A percentile compares a stretch with the other conserved stretches of the same genome.
Evolutionary conservation across 495 filamentous ascomycete genomes (phyloP).

Genomic region (Achaetomiella virescens): DNA sequence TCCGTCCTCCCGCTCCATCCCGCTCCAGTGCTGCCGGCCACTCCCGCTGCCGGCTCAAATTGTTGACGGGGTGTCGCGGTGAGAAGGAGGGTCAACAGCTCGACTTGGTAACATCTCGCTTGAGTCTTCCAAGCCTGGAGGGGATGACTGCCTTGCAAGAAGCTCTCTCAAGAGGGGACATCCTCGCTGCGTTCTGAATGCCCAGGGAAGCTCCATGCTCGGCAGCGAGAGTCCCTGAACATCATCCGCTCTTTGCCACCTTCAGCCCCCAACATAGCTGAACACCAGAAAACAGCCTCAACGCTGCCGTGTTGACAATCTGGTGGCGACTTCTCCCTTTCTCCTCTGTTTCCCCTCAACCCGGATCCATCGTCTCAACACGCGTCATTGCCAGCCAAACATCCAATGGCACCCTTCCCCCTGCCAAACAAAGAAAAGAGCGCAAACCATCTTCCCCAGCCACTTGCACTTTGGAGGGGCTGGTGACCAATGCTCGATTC

Average conservation of each 20-base stretch:
- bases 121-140: no score
- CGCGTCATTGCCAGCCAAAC: constrained; percentile 8
- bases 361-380: constrained; percentile 3
- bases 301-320: constrained; percentile 4
- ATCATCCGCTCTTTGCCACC: not conserved
- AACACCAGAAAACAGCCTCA: not conserved
- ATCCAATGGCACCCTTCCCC: not conserved
- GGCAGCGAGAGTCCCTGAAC: not conserved
- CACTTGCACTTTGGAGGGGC: constrained; percentile 6
- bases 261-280: not conserved
- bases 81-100: not conserved
- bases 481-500: constrained; percentile 11
- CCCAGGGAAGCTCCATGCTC: constrained; percentile 2
- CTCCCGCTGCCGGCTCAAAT: not conserved
- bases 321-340: not conserved
- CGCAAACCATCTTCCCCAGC: not conserved
- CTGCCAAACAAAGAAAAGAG: not conserved
- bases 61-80: not conserved
- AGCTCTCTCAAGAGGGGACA: not conserved
- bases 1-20: constrained; percentile 1
- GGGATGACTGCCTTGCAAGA: not conserved
- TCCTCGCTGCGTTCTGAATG: not conserved
- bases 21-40: not conserved
- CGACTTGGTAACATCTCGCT: not conserved
- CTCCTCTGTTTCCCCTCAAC: not conserved